These are phyloP conservation scores for Marasmius oreades DNA, from an alignment of 1,284 basidiomycete species.

Conservation along the genomic window DNA sequence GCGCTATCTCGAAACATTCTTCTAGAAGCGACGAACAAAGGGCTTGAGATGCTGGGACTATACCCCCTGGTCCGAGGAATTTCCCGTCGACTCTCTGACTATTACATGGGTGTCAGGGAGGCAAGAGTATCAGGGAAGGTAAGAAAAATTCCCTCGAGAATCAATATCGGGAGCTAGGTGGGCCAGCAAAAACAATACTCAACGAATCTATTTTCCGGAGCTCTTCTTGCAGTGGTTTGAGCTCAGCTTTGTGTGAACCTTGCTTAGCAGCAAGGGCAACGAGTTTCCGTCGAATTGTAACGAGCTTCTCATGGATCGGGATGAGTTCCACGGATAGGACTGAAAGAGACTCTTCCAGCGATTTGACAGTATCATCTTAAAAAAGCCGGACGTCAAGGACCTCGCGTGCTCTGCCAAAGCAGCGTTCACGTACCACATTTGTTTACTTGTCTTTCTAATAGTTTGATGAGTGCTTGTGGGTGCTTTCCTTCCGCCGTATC, in stretches of 20 bases:
- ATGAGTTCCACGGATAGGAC: slow-evolving; percentile 85
- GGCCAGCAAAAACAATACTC: slow-evolving; percentile 43
- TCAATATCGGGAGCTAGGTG: slow-evolving; percentile 18
- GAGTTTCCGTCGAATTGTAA: slow-evolving; percentile 86
- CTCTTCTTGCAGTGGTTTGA: slow-evolving; percentile 91
- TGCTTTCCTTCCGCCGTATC: slow-evolving; percentile 84
- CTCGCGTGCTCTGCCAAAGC: not conserved
- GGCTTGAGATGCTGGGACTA: slow-evolving; percentile 88
- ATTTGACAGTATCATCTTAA: slow-evolving; percentile 72
- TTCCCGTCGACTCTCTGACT: slow-evolving; percentile 95
- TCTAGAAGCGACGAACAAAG: slow-evolving; percentile 89
- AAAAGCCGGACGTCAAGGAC: slow-evolving; percentile 11
- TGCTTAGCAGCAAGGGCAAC: slow-evolving; percentile 87
- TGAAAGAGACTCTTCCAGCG: slow-evolving; percentile 79
- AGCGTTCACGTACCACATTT: slow-evolving; percentile 73
- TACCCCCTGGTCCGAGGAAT: slow-evolving; percentile 91
- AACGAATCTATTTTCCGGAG: slow-evolving; percentile 94
- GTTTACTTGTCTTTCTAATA: slow-evolving; percentile 88
- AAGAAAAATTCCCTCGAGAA: not conserved
- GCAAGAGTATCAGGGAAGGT: slow-evolving; percentile 10
- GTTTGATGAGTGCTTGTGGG: slow-evolving; percentile 83
- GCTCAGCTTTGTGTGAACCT: slow-evolving; percentile 80
- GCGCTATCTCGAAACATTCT: slow-evolving; percentile 94
- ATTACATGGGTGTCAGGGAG: slow-evolving; percentile 4
- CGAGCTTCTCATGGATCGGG: slow-evolving; percentile 87